Base-by-base conservation (phyloP, 1,284 basidiomycete species). In the Heterobasidion irregulare region DNA sequence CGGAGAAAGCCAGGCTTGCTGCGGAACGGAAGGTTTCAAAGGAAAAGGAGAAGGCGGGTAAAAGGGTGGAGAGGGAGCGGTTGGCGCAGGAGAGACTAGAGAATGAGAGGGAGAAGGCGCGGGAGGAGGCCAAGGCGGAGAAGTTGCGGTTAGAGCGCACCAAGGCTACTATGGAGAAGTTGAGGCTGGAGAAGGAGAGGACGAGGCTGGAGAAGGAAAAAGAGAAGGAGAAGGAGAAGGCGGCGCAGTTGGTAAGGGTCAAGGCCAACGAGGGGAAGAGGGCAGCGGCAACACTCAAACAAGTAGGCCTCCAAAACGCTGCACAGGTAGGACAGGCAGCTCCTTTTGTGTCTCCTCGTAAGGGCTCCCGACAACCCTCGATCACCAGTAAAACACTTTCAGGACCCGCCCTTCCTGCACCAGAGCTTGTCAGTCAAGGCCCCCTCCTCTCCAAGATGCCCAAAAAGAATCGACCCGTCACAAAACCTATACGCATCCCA, bases 381-480 rank as follows among this genome's bases (percentile, higher is more conserved):
- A 16, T 56, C 45, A 63, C 70, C 26, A 26, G 26, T 26, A 26
- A 5, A 47, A 54, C 63, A 15, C 59, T 56, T 47, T 48, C 62
- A 15, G 52, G 58, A 43, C 59, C 70, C 34, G 60, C 66, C 2
- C 47, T 59, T 56, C 55, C 63, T 53, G 44, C 62, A 34, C 57
- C 64, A 26, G 61, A 63, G 43, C 55, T 54, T 2, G 57, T 68
- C 8, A 62, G 75, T 2, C 87, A 89, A 63, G 80, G 80, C 15
- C 87, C 87, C 15, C 77, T 90, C 43, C 72, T 89, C 41, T 89
- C 88, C 19, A 89, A 83, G 67, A 83, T 87, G 70, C 84, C 87
- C 3, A 90, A 88, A 75, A 90, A 90, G 69, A 87, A 75, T 63
- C 89, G 84, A 63, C 84, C 86, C 0, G 63, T 75, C 50, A 59